Evolutionary conservation across 148 eudicot genomes (phyloP), one percentile per base, ranked within the genome.

Genomic region (Cornus kousa): DNA sequence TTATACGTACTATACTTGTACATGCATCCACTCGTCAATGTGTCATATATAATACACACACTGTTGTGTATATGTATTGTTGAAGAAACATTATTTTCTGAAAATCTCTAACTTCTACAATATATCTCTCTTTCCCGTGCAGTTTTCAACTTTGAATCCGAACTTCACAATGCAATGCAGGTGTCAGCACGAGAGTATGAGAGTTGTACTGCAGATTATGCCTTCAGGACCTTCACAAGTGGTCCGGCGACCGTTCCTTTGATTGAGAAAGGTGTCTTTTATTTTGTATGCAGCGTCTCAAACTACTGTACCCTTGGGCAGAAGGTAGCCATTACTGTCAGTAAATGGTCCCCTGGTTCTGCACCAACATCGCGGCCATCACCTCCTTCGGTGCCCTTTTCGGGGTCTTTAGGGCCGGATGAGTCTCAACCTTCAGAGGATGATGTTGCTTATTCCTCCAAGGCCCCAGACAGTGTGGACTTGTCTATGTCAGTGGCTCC

Each of bases 121-220:
- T 2, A 43, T 43, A 0, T 43, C 48, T 43, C 5, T 43, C 48
- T 43, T 43, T 43, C 8, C 48, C 10, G 28, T 75, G 80, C 73
- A 81, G 84, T 65, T 72, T 82, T 82, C 35, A 81, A 77, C n/a
- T 82, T 82, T 70, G 80, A 78, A 33, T 39, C 84, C 35, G 78
- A 39, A 33, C 59, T 53, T 17, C 71, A 82, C 74, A 59, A 77
- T 60, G 80, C 78, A 68, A 66, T 77, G 48, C 74, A 55, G 35
- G 84, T 82, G n/a, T 81, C 80, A 53, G 22, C 55, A 37, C 53
- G 72, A 12, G 84, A 71, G 24, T 76, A 64, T 46, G 76, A 68
- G 16, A 22, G 6, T 48, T 80, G 82, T 68, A 80, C 73, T 6
- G 73, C 68, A n/a, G 14, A 74, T 28, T 57, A 80, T 3, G n/a